Evolutionary conservation across 495 filamentous ascomycete species (phyloP), one percentile per base, ranked within the genome.

Genomic region (Penicillium canescens): DNA sequence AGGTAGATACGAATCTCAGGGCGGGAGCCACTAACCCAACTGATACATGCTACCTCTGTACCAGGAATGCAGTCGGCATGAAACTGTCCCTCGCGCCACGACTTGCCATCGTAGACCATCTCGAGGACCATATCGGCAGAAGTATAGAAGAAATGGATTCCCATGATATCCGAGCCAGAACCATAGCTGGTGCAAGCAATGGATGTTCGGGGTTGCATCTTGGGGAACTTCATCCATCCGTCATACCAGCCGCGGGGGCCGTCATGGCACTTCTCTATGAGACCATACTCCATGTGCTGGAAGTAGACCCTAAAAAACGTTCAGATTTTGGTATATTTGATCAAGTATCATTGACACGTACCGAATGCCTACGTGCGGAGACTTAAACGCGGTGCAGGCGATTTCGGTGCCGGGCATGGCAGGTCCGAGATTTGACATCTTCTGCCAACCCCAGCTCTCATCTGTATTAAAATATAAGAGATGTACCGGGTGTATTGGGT

Each of bases 241-340:
- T 48, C 45, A 24, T 63, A 63, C 60, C 60, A 63, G 38, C 60
- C 56, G 12, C 28, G 48, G n/a, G 51, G 39, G 6, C 34, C 13
- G 28, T 63, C 60, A 24, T 48, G 54, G 40, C 46, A 49, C 38
- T 48, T 53, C 33, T 63, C 51, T 2, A 46, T 16, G n/a, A 52
- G 33, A 6, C 12, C 35, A n/a, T 31, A 20, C 21, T 47, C 11
- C 8, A 2, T 9, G 31, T 52, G 42, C 47, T 59, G 56, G 43
- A 50, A 44, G 26, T 41, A 62, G 8, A 59, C 38, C 5, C 60
- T 59, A 36, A 12, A 54, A n/a, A 11, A 8, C 24, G 35, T 3
- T 7, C 40, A 40, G n/a, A 6, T 21, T 38, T 20, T 9, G 18
- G 18, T 34, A 39, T 31, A 39, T 36, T 13, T 14, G 11, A 14